A percentile compares a stretch with the other conserved stretches of the same genome.
Evolutionary conservation across 805 yeast genomes (phyloP).

Genomic region (Saccharomycopsis vini): DNA sequence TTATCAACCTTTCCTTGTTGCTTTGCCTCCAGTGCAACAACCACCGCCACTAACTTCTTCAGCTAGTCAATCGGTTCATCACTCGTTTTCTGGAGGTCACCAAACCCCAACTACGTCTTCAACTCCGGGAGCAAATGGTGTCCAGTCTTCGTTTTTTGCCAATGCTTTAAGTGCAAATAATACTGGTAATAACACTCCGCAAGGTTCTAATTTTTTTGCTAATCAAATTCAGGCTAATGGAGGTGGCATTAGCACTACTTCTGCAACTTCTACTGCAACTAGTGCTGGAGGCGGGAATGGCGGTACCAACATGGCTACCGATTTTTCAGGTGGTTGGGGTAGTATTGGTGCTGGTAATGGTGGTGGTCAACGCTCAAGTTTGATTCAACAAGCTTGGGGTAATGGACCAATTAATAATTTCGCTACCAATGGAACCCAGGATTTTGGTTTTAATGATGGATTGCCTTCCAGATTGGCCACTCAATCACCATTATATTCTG

Average conservation of each 20-base stretch:
- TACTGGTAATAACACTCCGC: background rate
- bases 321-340: slow-evolving; percentile 14
- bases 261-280: background rate
- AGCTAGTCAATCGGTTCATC: too few species aligned
- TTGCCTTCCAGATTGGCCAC: slow-evolving; percentile 13
- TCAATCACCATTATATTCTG: slow-evolving; percentile 20
- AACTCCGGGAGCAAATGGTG: background rate
- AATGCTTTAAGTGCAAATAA: background rate
- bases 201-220: slow-evolving; percentile 2
- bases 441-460: slow-evolving; percentile 7
- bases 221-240: background rate
- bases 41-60: slow-evolving; percentile 11
- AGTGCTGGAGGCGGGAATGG: background rate
- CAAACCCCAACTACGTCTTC: background rate
- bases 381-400: slow-evolving; percentile 11
- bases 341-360: background rate
- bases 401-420: slow-evolving; percentile 12
- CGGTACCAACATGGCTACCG: background rate
- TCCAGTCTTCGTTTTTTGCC: background rate
- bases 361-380: slow-evolving; percentile 1
- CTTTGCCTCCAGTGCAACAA: slow-evolving; percentile 30
- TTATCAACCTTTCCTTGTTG: slow-evolving; percentile 52
- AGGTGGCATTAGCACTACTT: too few species aligned
- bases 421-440: slow-evolving; percentile 20
- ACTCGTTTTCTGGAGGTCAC: slow-evolving; percentile 2